phyloP scores from a whole-genome alignment of 169 alveolate genomes.

The Eimeria zaria region DNA sequence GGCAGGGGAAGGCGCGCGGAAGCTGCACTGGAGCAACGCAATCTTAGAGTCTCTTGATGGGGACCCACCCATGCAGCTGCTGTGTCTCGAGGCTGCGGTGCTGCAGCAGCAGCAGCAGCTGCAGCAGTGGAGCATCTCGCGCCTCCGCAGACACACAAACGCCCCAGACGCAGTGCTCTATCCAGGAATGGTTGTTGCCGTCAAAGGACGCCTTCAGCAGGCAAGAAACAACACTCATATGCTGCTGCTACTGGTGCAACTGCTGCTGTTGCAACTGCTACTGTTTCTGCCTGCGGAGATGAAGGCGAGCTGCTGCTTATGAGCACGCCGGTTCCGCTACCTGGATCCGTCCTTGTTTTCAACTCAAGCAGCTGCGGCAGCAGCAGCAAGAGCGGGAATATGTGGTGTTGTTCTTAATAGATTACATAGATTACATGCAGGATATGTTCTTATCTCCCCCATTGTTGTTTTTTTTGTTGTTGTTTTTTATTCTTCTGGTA shows the following conservation, averaged over 20 bases:
- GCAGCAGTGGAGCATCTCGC: constrained; percentile 71
- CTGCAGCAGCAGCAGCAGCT: constrained; percentile 74
- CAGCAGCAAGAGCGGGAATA: constrained; percentile 16
- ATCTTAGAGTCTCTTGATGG: constrained; percentile 57
- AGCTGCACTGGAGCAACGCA: constrained; percentile 57
- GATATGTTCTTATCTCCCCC: neutral
- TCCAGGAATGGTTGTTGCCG: constrained; percentile 73
- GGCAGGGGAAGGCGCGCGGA: constrained; percentile 47
- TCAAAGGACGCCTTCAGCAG: constrained; percentile 69
- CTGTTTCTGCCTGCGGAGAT: neutral
- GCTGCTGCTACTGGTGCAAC: constrained; percentile 50
- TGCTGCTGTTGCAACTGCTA: constrained; percentile 14
- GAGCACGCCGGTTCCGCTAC: neutral
- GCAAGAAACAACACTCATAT: constrained; percentile 10
- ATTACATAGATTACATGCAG: too few species aligned
- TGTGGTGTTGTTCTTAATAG: neutral
- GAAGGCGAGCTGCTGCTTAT: neutral
- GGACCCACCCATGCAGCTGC: constrained; percentile 63
- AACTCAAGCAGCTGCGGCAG: constrained; percentile 8
- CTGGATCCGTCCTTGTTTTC: neutral
- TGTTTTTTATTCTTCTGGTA: neutral
- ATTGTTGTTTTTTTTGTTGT: neutral
- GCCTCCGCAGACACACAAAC: constrained; percentile 32
- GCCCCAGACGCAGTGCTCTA: constrained; percentile 48
- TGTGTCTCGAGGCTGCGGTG: constrained; percentile 29